A percentile compares a stretch with the other conserved stretches of the same genome.
Conservation (phyloP, 2,329 filamentous ascomycete genomes). For the Diaporthe destruens region DNA sequence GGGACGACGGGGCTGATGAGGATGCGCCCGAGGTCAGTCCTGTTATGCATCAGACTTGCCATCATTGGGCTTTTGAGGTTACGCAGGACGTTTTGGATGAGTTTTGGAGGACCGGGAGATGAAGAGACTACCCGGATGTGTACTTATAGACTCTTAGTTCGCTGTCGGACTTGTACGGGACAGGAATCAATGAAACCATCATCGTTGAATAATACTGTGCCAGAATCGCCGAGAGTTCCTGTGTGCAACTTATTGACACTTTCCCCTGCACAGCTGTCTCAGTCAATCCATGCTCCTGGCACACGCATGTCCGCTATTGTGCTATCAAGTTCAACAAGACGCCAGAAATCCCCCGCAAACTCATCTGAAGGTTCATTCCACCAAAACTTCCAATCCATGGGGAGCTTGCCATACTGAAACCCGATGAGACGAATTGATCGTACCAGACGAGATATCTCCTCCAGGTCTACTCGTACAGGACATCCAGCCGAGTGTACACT, state of each 20-base stretch:
- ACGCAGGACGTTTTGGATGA: slow-evolving; percentile 62
- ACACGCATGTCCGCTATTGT: neutral
- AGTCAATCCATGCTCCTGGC: slow-evolving; percentile 4
- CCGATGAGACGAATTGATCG: neutral
- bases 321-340: neutral
- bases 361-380: slow-evolving; percentile 10
- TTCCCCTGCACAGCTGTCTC: no score
- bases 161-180: no score
- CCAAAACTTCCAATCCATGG: slow-evolving; percentile 1
- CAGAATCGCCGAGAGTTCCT: no score
- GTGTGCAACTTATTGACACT: no score
- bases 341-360: slow-evolving; percentile 4
- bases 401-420: neutral
- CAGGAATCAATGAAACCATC: no score
- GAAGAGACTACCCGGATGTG: no score
- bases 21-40: slow-evolving; percentile 61
- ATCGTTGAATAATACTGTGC: no score
- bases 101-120: slow-evolving; percentile 54
- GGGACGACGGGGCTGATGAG: slow-evolving; percentile 59
- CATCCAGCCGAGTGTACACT: neutral
- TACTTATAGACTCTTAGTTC: no score
- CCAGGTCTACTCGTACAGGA: no score
- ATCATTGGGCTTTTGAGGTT: slow-evolving; percentile 68
- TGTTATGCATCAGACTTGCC: slow-evolving; percentile 68
- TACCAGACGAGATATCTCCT: neutral